Percentiles rank a stretch among this genome's conserved stretches.
These are phyloP conservation scores for Globisporangium heterothallicum DNA, from an alignment of 352 stramenopile species.

Conservation along the genomic window DNA sequence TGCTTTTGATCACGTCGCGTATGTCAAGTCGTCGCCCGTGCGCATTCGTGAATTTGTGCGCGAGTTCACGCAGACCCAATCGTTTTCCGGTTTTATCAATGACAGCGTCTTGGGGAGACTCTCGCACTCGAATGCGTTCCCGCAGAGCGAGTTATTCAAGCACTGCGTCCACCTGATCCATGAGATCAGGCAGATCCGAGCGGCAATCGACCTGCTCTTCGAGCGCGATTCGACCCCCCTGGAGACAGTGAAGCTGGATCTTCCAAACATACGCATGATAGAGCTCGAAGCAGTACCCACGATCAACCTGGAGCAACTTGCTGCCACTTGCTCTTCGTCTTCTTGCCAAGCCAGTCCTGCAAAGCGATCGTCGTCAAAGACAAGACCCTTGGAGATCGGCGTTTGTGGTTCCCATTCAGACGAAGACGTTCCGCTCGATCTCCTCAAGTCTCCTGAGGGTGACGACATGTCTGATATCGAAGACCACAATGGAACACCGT, in stretches of 20 bases:
- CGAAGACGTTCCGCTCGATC: not conserved
- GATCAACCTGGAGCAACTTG: not conserved
- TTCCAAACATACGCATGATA: conserved; percentile 10
- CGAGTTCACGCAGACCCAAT: conserved; percentile 61
- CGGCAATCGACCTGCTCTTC: conserved; percentile 48
- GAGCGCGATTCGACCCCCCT: conserved; percentile 38
- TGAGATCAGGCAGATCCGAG: conserved; percentile 26
- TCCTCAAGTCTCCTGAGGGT: not conserved
- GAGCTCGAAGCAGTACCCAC: not conserved
- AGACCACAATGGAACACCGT: conserved; percentile 3
- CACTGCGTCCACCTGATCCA: conserved; percentile 54
- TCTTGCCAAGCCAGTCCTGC: not conserved
- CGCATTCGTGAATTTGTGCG: conserved; percentile 25
- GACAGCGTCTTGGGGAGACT: conserved; percentile 43
- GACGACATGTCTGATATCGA: not conserved
- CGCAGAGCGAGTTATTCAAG: conserved; percentile 50
- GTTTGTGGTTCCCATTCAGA: not conserved
- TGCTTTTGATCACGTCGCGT: conserved; percentile 45
- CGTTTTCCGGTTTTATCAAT: conserved; percentile 57
- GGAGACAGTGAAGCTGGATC: conserved; percentile 28
- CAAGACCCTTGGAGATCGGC: not conserved
- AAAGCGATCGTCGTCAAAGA: not conserved
- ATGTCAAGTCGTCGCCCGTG: conserved; percentile 22
- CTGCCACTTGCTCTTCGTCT: not conserved
- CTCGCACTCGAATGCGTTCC: conserved; percentile 25